phyloP scores from a whole-genome alignment of 305 asterid species.

The Andrographis paniculata region DNA sequence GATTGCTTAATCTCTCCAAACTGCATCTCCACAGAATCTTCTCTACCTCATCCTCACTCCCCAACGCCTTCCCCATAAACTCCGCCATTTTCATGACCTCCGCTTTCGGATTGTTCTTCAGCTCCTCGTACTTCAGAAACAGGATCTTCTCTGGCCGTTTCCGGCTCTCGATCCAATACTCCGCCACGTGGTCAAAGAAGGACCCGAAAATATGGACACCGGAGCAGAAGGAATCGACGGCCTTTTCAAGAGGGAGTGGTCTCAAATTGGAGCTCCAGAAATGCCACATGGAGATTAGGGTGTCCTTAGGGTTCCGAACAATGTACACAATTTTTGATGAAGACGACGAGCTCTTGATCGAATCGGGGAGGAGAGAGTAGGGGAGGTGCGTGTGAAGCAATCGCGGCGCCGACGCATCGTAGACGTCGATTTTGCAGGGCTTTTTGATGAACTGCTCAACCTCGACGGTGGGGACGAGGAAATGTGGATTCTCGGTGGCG shows the following conservation, averaged over 20 bases:
- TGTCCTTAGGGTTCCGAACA: slow-evolving; percentile 51
- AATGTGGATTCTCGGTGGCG: slow-evolving; percentile 34
- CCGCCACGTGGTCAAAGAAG: slow-evolving; percentile 34
- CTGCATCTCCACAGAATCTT: slow-evolving; percentile 37
- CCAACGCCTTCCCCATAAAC: slow-evolving; percentile 38
- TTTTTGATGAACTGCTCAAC: slow-evolving; percentile 26
- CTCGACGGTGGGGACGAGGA: slow-evolving; percentile 42
- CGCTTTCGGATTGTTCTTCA: slow-evolving; percentile 29
- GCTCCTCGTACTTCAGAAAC: slow-evolving; percentile 42
- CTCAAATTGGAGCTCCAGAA: slow-evolving; percentile 38
- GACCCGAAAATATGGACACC: slow-evolving; percentile 42
- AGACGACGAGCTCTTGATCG: slow-evolving; percentile 20
- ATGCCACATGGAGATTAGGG: slow-evolving; percentile 40
- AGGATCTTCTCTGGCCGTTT: slow-evolving; percentile 35
- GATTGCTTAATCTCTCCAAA: slow-evolving; percentile 33
- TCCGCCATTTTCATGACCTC: slow-evolving; percentile 30
- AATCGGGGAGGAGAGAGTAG: slow-evolving; percentile 29
- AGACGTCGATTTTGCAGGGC: slow-evolving; percentile 18
- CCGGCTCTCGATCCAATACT: slow-evolving; percentile 36
- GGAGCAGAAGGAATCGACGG: slow-evolving; percentile 36
- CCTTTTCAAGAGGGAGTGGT: slow-evolving; percentile 33
- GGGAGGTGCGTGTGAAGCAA: slow-evolving; percentile 50
- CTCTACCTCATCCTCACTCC: slow-evolving; percentile 22
- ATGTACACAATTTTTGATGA: slow-evolving; percentile 39
- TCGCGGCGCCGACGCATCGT: slow-evolving; percentile 28